These are phyloP conservation scores for Lantana camara DNA, from an alignment of 257 asterid genomes.

Conservation along the genomic window DNA sequence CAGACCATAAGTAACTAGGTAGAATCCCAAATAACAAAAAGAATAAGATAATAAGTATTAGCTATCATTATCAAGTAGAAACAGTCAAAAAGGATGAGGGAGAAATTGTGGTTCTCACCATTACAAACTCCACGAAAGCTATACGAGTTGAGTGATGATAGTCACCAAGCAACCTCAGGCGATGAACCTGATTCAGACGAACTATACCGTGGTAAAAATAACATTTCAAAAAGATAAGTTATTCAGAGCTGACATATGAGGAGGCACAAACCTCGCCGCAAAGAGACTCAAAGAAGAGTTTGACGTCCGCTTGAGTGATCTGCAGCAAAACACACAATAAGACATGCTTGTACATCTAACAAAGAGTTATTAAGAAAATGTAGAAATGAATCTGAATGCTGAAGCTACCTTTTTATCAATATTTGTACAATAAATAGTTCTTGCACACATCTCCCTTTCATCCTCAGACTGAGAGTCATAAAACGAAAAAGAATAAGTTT, in stretches of 20 bases:
- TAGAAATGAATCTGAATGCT: slow-evolving; percentile 6
- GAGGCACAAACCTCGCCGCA: slow-evolving; percentile 59
- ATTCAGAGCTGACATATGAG: slow-evolving; percentile 7
- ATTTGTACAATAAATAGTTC: slow-evolving; percentile 80
- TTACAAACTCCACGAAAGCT: slow-evolving; percentile 91
- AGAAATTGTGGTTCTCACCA: slow-evolving; percentile 57
- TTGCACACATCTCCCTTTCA: slow-evolving; percentile 86
- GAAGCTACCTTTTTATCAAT: slow-evolving; percentile 68
- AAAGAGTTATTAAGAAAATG: slow-evolving; percentile 11
- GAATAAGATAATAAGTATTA: background rate
- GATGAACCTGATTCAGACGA: slow-evolving; percentile 65
- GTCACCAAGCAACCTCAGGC: slow-evolving; percentile 97
- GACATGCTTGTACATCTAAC: background rate
- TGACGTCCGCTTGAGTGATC: slow-evolving; percentile 72
- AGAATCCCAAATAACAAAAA: background rate
- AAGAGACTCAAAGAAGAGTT: slow-evolving; percentile 66
- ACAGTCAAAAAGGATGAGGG: slow-evolving; percentile 22
- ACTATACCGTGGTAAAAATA: background rate
- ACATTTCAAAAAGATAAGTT: background rate
- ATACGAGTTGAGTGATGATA: slow-evolving; percentile 90
- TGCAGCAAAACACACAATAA: slow-evolving; percentile 29
- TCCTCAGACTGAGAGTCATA: slow-evolving; percentile 65
- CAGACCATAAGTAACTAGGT: slow-evolving; percentile 1
- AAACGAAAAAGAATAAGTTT: slow-evolving; percentile 4
- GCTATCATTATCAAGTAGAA: slow-evolving; percentile 9